Percentiles rank a stretch among this genome's conserved stretches.
These are phyloP conservation scores for Aspergillus biplanus DNA, from an alignment of 495 filamentous ascomycete genomes.

Conservation along the genomic window DNA sequence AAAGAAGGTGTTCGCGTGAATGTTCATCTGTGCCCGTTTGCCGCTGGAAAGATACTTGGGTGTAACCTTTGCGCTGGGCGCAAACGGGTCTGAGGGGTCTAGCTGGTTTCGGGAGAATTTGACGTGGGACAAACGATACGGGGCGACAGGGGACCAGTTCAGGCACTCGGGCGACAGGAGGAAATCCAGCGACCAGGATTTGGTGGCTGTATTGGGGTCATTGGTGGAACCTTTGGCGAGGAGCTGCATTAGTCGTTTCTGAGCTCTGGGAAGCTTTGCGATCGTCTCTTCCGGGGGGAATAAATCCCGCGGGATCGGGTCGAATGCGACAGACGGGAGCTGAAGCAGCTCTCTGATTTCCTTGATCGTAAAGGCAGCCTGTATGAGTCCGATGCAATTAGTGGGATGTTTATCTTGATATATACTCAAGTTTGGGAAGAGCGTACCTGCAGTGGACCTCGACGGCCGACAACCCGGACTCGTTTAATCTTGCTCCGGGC, in stretches of 20 bases:
- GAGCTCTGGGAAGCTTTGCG: constrained; percentile 68
- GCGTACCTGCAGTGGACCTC: constrained; percentile 81
- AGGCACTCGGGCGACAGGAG: constrained; percentile 76
- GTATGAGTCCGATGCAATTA: background rate
- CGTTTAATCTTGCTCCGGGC: constrained; percentile 73
- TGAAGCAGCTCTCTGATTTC: constrained; percentile 86
- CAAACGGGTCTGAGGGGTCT: constrained; percentile 48
- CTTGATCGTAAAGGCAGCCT: constrained; percentile 94
- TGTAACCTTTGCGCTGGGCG: constrained; percentile 44
- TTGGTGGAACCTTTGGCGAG: constrained; percentile 70
- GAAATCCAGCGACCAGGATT: constrained; percentile 83
- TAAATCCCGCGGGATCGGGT: constrained; percentile 64
- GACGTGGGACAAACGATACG: constrained; percentile 57
- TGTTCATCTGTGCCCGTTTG: constrained; percentile 53
- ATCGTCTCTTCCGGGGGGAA: constrained; percentile 61
- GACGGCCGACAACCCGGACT: constrained; percentile 82
- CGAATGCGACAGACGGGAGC: constrained; percentile 72
- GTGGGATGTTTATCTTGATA: too few relatives aligned
- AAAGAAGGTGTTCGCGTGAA: constrained; percentile 72
- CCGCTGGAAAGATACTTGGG: constrained; percentile 41
- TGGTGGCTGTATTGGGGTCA: constrained; percentile 49
- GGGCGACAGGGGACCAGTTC: constrained; percentile 48
- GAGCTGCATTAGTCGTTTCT: constrained; percentile 77
- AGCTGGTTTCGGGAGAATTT: constrained; percentile 68
- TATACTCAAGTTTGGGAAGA: constrained; percentile 58